phyloP scores from a whole-genome alignment of 352 stramenopile genomes.

The Pythium rhizo-oryzae region DNA sequence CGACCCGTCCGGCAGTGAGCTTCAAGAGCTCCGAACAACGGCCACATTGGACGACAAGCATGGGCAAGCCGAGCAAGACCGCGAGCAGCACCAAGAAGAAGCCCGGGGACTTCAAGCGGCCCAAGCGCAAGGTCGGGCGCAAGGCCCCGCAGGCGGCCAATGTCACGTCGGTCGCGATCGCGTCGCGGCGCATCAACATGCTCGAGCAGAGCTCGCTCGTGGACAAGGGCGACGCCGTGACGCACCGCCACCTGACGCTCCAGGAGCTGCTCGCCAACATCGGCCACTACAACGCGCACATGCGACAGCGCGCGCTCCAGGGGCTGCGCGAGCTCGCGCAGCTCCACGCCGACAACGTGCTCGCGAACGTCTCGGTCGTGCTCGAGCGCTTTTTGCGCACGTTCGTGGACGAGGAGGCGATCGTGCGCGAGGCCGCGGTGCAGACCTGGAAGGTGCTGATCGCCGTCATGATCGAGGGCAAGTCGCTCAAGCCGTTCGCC shows the following conservation, averaged over 20 bases:
- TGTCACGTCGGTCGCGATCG: slow-evolving; percentile 74
- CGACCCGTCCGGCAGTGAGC: slow-evolving; percentile 7
- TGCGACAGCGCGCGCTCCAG: slow-evolving; percentile 71
- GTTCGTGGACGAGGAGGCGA: slow-evolving; percentile 77
- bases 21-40: slow-evolving; percentile 15
- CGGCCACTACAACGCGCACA: slow-evolving; percentile 82
- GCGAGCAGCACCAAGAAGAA: slow-evolving; percentile 78
- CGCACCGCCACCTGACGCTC: slow-evolving; percentile 66
- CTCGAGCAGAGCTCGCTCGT: slow-evolving; percentile 78
- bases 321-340: slow-evolving; percentile 64
- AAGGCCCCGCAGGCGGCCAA: slow-evolving; percentile 70
- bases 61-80: slow-evolving; percentile 49
- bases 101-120: slow-evolving; percentile 85
- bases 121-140: slow-evolving; percentile 85
- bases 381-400: slow-evolving; percentile 78
- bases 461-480: slow-evolving; percentile 50
- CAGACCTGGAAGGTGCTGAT: slow-evolving; percentile 68
- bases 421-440: slow-evolving; percentile 76
- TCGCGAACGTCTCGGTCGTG: slow-evolving; percentile 70
- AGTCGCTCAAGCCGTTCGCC: slow-evolving; percentile 67
- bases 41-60: slow-evolving; percentile 18
- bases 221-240: slow-evolving; percentile 72
- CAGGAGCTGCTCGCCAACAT: slow-evolving; percentile 69
- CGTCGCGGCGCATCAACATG: slow-evolving; percentile 81
- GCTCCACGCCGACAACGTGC: slow-evolving; percentile 54